These are phyloP conservation scores for Fusarium mundagurra DNA, from an alignment of 2,329 filamentous ascomycete species.

Conservation along the genomic window DNA sequence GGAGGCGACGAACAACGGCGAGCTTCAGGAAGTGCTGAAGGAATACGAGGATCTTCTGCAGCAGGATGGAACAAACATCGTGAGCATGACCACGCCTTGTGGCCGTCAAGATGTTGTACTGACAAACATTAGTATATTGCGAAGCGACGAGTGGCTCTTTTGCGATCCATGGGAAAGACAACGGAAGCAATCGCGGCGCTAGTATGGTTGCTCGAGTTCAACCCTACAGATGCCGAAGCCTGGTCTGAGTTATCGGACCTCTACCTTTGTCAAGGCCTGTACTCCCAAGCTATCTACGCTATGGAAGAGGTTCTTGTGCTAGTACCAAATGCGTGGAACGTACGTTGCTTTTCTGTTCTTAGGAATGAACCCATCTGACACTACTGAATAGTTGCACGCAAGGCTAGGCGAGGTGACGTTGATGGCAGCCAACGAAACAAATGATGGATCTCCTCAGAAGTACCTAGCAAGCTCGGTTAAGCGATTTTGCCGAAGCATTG, in stretches of 20 bases:
- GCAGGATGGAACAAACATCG: slow-evolving; percentile 81
- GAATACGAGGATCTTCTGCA: slow-evolving; percentile 81
- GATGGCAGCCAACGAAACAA: slow-evolving; percentile 66
- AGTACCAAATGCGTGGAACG: slow-evolving; percentile 94
- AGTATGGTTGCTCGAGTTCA: slow-evolving; percentile 79
- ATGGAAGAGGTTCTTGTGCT: slow-evolving; percentile 90
- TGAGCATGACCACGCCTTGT: slow-evolving; percentile 52
- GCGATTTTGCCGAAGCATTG: slow-evolving; percentile 88
- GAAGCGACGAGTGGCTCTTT: slow-evolving; percentile 84
- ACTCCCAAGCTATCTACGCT: slow-evolving; percentile 85
- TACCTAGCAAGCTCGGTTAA: slow-evolving; percentile 78
- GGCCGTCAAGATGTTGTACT: slow-evolving; percentile 20
- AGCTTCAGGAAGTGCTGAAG: slow-evolving; percentile 75
- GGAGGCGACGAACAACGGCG: slow-evolving; percentile 71
- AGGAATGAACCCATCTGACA: slow-evolving; percentile 32
- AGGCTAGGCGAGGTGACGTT: slow-evolving; percentile 85
- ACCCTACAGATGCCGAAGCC: slow-evolving; percentile 89
- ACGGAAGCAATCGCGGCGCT: slow-evolving; percentile 80
- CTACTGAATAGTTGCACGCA: slow-evolving; percentile 76
- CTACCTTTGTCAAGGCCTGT: slow-evolving; percentile 82
- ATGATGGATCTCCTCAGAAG: slow-evolving; percentile 56
- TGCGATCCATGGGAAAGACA: slow-evolving; percentile 76
- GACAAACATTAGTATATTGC: slow-evolving; percentile 72
- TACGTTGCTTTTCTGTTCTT: slow-evolving; percentile 55
- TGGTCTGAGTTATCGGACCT: slow-evolving; percentile 93